Base-by-base conservation (phyloP, 768 basidiomycete species). In the Suillus ampliporus region DNA sequence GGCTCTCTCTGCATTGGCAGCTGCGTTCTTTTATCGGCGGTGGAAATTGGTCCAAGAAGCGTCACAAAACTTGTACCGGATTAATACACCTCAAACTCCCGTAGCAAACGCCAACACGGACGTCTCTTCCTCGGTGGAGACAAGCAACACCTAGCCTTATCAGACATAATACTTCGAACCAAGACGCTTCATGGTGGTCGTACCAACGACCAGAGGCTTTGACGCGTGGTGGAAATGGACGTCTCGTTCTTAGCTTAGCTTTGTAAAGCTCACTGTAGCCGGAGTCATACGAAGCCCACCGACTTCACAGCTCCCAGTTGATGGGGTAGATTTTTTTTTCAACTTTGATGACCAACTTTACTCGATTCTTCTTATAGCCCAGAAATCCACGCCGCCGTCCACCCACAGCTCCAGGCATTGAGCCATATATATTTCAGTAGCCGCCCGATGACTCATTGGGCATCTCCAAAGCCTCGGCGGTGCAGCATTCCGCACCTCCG, bases 21-120 rank as follows among this genome's bases (percentile, higher is more conserved):
- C 47, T 19, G 69, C 72, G 5, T 9, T 71, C 58, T 76, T 72
- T 41, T 76, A 72, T 37, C 63, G 67, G 34, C 70, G 68, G 9
- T 76, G 73, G 71, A 76, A 64, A 64, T 65, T 65, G 17, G 65
- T 64, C 1, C n/a, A 69, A 28, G 59, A 63, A 26, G 44, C 60
- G 23, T 68, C 68, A n/a, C 51, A 57, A 2, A 61, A 65, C 44
- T 47, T 65, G 6, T 67, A 69, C 46, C 60, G 65, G 46, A 41
- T 50, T 40, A 54, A 63, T 46, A 54, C 64, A 5, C 53, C 61
- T n/a, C 65, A 61, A 37, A 67, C 31, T 19, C 41, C n/a, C 7
- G 57, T 60, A 4, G 60, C 13, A 13, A 23, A 43, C 0, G 13
- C 44, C 11, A 13, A 68, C 1, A 61, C 60, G 11, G 73, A 65